These are phyloP conservation scores for Sclerotinia minor DNA, from an alignment of 2,329 filamentous ascomycete species.

Conservation along the genomic window DNA sequence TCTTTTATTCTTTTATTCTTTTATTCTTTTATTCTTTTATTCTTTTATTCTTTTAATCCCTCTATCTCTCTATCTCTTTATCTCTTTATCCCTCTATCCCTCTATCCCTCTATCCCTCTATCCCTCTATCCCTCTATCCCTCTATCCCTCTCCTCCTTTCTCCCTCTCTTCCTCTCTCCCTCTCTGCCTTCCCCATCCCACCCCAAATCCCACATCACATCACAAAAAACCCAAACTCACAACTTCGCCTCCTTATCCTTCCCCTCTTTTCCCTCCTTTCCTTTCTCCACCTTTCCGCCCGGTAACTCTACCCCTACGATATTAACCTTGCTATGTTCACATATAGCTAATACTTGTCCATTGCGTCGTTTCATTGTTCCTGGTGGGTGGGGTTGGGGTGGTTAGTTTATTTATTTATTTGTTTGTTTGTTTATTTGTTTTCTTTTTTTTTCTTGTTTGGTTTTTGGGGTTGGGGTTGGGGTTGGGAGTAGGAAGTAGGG, in stretches of 20 bases:
- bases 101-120: too few species aligned
- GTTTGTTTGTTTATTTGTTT: background rate
- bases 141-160: too few species aligned
- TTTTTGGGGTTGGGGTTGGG: background rate
- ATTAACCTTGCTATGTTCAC: constrained; percentile 13
- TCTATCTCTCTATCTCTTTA: too few species aligned
- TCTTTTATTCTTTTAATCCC: too few species aligned
- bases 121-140: too few species aligned
- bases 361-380: constrained; percentile 11
- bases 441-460: background rate
- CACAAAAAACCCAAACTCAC: background rate
- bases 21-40: too few species aligned
- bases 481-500: too few species aligned
- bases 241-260: background rate
- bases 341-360: background rate
- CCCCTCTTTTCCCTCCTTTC: too few species aligned
- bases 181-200: background rate
- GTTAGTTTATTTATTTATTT: background rate
- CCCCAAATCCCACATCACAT: background rate
- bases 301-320: background rate
- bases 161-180: too few species aligned
- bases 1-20: too few species aligned
- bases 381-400: background rate
- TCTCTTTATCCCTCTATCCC: too few species aligned
- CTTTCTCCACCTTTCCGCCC: too few species aligned